A percentile compares a stretch with the other conserved stretches of the same genome.
phyloP scores from a whole-genome alignment of 306 rosid genomes.

The Cucumis hystrix region DNA sequence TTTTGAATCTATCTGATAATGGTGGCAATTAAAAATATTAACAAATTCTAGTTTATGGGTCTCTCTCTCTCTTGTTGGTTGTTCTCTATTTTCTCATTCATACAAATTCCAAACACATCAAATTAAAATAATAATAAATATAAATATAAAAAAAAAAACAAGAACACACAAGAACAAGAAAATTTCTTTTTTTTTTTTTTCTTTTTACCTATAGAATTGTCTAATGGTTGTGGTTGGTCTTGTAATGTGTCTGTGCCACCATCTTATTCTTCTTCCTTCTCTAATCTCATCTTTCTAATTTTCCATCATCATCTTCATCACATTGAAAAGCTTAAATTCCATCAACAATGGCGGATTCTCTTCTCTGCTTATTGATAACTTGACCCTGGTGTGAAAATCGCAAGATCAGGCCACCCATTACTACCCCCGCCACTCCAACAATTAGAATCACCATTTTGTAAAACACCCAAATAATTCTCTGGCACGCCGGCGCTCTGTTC shows the following conservation, averaged over 20 bases:
- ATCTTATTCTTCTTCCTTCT: neutral
- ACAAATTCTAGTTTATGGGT: neutral
- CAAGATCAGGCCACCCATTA: constrained; percentile 72
- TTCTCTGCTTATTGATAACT: constrained; percentile 42
- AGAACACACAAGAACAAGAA: neutral
- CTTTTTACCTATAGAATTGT: neutral
- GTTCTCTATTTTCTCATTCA: neutral
- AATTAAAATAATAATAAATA: neutral
- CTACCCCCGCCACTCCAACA: constrained; percentile 46
- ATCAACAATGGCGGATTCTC: neutral
- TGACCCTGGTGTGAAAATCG: constrained; percentile 84
- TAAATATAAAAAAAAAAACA: neutral
- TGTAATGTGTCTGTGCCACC: constrained; percentile 1
- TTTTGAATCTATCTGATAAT: neutral
- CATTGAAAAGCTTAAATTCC: neutral
- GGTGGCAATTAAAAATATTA: neutral
- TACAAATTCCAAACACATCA: neutral
- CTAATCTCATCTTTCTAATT: neutral
- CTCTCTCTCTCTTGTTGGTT: too few relatives aligned
- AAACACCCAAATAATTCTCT: constrained; percentile 35
- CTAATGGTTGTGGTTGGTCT: neutral
- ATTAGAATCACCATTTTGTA: constrained; percentile 45
- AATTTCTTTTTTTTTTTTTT: too few relatives aligned
- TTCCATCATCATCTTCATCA: neutral
- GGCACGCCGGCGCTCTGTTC: constrained; percentile 30